phyloP scores from a whole-genome alignment of 352 stramenopile species.

The Phytophthora pseudosyringae region DNA sequence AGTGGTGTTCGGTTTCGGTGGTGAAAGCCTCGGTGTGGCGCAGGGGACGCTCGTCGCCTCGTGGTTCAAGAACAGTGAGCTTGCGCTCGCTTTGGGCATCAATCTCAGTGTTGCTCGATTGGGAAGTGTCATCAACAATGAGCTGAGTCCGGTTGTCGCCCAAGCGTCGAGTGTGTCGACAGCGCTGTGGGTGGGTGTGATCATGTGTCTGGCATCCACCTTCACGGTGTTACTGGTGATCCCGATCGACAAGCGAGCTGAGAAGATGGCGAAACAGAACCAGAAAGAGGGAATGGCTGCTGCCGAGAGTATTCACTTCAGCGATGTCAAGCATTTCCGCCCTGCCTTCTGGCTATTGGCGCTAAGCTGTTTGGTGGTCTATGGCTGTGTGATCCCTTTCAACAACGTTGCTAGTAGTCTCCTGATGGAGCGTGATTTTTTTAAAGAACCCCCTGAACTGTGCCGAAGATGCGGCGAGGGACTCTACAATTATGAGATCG shows the following conservation, averaged over 20 bases:
- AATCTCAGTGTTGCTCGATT: slow-evolving; percentile 92
- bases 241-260: slow-evolving; percentile 78
- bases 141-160: slow-evolving; percentile 85
- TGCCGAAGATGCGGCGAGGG: slow-evolving; percentile 68
- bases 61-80: slow-evolving; percentile 94
- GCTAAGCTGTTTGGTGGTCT: slow-evolving; percentile 92
- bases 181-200: slow-evolving; percentile 88
- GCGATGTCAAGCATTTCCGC: slow-evolving; percentile 80
- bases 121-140: slow-evolving; percentile 94
- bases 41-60: slow-evolving; percentile 90
- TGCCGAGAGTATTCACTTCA: slow-evolving; percentile 67
- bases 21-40: slow-evolving; percentile 91
- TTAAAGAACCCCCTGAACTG: slow-evolving; percentile 58
- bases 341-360: slow-evolving; percentile 91
- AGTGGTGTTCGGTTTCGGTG: slow-evolving; percentile 93
- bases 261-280: slow-evolving; percentile 36
- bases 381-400: slow-evolving; percentile 94
- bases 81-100: slow-evolving; percentile 93
- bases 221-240: slow-evolving; percentile 77
- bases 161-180: slow-evolving; percentile 60
- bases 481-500: slow-evolving; percentile 52
- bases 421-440: slow-evolving; percentile 92
- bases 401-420: slow-evolving; percentile 94
- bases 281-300: slow-evolving; percentile 26
- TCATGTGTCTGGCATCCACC: slow-evolving; percentile 81